Evolutionary conservation across 768 basidiomycete species (phyloP), one percentile per base, ranked within the genome.

Genomic region (Agrocybe chaxingu): DNA sequence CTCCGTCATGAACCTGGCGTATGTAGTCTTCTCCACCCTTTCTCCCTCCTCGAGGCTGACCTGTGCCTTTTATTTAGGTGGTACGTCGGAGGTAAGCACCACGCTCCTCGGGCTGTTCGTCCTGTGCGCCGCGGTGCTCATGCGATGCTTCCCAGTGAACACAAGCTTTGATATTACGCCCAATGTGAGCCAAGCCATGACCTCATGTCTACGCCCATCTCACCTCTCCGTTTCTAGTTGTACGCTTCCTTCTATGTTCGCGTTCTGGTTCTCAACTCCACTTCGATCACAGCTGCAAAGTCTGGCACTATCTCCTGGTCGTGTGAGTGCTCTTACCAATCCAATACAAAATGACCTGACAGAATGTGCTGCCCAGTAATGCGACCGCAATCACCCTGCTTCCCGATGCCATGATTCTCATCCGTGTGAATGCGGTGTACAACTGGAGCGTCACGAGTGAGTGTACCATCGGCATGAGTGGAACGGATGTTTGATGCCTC

Each of bases 341-440:
- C n/a, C 31, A 30, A 13, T 45, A 8, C 7, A 40, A 38, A 37
- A 19, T 4, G 19, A 37, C 6, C 37, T 36, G 38, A 37, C 39
- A 31, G n/a, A 32, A 4, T 41, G 12, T 33, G n/a, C 16, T 42
- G 34, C 35, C 11, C 54, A 59, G 58, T 16, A 62, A 52, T 38
- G 50, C 56, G 9, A 29, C 55, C 19, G 39, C 57, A 13, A 48
- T 58, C 36, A 55, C 56, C n/a, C 50, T 59, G 19, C 51, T 59
- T 33, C 56, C 60, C 4, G 58, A 62, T 40, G 43, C 51, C 32
- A 54, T 62, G 50, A 53, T 62, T 29, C 54, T 62, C 41, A 59
- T 62, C 18, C 56, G 60, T 33, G 49, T 61, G n/a, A 61, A 61
- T 37, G 55, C 60, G 10, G 55, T 58, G 5, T 58, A 61, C 33